These are phyloP conservation scores for Craterostigma plantagineum DNA, from an alignment of 257 asterid genomes.

Conservation along the genomic window DNA sequence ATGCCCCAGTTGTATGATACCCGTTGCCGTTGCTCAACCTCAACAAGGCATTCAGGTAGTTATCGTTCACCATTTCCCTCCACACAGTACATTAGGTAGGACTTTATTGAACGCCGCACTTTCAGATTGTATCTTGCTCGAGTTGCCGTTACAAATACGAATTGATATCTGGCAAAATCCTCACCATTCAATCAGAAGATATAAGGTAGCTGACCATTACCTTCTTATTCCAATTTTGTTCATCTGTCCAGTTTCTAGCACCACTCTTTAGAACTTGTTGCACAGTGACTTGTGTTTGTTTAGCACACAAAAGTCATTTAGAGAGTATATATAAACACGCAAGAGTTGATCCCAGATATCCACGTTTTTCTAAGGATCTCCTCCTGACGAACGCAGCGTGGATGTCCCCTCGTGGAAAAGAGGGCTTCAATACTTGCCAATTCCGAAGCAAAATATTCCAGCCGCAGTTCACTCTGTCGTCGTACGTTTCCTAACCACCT, in stretches of 20 bases:
- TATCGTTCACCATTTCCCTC: no score
- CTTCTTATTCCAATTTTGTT: conserved; percentile 7
- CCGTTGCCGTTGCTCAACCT: conserved; percentile 82
- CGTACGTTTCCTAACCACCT: conserved; percentile 30
- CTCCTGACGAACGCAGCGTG: conserved; percentile 99
- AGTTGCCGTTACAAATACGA: conserved; percentile 88
- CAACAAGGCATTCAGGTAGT: conserved; percentile 90
- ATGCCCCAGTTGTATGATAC: conserved; percentile 80
- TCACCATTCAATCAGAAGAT: conserved; percentile 75
- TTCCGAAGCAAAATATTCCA: conserved; percentile 64
- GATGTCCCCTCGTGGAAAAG: conserved; percentile 94
- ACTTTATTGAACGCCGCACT: background rate
- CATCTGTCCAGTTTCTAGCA: conserved; percentile 2
- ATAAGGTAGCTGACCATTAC: conserved; percentile 40
- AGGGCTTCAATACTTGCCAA: conserved; percentile 48
- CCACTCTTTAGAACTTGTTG: background rate
- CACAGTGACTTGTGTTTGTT: background rate
- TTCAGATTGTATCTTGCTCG: conserved; percentile 82
- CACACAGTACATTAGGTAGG: no score
- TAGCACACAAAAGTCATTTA: conserved; percentile 8
- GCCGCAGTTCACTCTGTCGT: conserved; percentile 85
- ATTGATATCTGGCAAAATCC: conserved; percentile 70
- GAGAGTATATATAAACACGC: background rate
- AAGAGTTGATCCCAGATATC: conserved; percentile 63
- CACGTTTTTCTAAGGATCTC: conserved; percentile 96